Evolutionary conservation across 306 rosid genomes (phyloP).

Genomic region (Adenanthera pavonina): DNA sequence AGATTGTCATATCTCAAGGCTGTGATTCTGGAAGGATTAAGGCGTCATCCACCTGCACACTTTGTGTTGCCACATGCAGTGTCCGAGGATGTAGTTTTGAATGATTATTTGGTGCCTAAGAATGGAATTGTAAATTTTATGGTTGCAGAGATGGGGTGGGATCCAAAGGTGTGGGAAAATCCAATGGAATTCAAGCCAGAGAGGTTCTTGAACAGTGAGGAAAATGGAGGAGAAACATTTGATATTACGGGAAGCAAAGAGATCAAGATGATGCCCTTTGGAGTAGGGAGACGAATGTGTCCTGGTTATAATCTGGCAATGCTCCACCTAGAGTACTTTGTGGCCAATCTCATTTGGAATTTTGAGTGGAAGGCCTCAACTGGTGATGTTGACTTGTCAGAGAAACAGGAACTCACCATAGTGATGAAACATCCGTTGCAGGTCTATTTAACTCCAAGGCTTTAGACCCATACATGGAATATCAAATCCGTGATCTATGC

Average conservation of each 20-base stretch:
- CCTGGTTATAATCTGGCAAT: not conserved
- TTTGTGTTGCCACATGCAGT: not conserved
- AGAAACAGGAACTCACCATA: not conserved
- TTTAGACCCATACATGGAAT: not conserved
- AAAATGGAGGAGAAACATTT: not conserved
- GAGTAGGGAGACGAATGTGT: slow-evolving; percentile 10
- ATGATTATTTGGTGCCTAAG: slow-evolving; percentile 13
- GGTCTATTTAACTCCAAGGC: not conserved
- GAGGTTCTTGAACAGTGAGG: not conserved
- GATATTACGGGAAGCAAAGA: slow-evolving; percentile 11
- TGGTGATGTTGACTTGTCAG: slow-evolving; percentile 8
- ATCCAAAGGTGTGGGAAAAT: slow-evolving; percentile 14
- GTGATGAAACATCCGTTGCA: slow-evolving; percentile 2
- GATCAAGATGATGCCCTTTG: not conserved
- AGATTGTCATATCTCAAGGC: slow-evolving; percentile 1
- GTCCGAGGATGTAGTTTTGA: slow-evolving; percentile 4
- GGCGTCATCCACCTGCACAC: slow-evolving; percentile 15
- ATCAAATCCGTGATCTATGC: too few relatives aligned
- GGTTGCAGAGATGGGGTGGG: slow-evolving; percentile 22
- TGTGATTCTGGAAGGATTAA: slow-evolving; percentile 8
- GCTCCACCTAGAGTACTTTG: slow-evolving; percentile 1
- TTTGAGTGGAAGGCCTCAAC: not conserved
- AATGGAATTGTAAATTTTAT: not conserved
- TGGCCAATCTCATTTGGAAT: slow-evolving; percentile 4
- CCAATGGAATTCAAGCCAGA: slow-evolving; percentile 14